A percentile compares a stretch with the other conserved stretches of the same genome.
Conservation (phyloP, 2,329 filamentous ascomycete species). For the Penicillium sp. region DNA sequence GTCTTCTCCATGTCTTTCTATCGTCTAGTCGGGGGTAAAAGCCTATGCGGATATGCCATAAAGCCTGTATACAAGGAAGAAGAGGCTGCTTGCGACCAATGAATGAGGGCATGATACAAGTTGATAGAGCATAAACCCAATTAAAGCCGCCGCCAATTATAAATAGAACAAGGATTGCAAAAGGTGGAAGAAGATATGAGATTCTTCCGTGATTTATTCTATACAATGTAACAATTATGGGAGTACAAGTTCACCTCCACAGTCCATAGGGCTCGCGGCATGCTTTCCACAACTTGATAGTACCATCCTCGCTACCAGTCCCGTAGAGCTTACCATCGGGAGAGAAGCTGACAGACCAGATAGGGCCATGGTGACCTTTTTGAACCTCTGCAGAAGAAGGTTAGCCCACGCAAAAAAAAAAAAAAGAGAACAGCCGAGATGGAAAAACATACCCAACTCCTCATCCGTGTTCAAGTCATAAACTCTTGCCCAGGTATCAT, state of each 20-base stretch:
- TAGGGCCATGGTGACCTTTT: slow-evolving; percentile 94
- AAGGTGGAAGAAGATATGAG: not conserved
- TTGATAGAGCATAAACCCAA: not conserved
- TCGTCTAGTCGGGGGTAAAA: not conserved
- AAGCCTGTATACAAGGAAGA: not conserved
- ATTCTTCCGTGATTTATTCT: not conserved
- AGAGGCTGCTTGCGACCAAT: not conserved
- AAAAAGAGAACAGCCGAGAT: not conserved
- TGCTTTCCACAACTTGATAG: slow-evolving; percentile 85
- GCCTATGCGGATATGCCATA: not conserved
- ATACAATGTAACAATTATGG: slow-evolving; percentile 3
- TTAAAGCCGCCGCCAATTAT: not conserved
- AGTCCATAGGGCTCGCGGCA: slow-evolving; percentile 63
- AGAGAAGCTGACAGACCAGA: slow-evolving; percentile 93
- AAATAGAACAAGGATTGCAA: not conserved
- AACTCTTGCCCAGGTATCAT: slow-evolving; percentile 94
- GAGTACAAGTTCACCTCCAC: slow-evolving; percentile 51
- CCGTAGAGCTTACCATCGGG: slow-evolving; percentile 95
- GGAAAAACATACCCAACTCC: slow-evolving; percentile 61
- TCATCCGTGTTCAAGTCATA: slow-evolving; percentile 81
- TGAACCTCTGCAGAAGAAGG: slow-evolving; percentile 64
- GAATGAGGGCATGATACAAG: not conserved
- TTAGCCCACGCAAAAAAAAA: slow-evolving; percentile 5
- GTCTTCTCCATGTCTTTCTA: not conserved
- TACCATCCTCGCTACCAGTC: slow-evolving; percentile 94